Conservation (phyloP, 2,329 filamentous ascomycete genomes). For the Pseudogymnoascus sp. region DNA sequence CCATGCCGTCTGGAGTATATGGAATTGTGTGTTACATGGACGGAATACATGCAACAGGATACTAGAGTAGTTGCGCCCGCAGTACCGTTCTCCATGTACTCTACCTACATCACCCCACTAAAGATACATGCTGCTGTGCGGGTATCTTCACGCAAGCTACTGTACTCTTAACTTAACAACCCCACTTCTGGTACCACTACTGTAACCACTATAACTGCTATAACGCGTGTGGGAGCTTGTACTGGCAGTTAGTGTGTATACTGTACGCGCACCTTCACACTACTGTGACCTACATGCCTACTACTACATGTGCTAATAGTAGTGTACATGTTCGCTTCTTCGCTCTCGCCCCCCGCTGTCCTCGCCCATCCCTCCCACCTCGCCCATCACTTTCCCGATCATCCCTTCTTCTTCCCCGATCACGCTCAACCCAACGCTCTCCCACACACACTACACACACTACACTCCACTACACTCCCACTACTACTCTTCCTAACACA, state of each 20-base stretch:
- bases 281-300: too few species aligned
- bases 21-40: not conserved
- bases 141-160: not conserved
- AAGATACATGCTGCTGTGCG: not conserved
- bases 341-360: not conserved
- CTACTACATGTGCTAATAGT: too few species aligned
- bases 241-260: too few species aligned
- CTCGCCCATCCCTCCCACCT: not conserved
- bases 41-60: too few species aligned
- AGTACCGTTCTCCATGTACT: not conserved
- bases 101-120: not conserved
- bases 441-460: not conserved
- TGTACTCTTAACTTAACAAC: not conserved
- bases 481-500: too few species aligned
- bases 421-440: not conserved
- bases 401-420: not conserved
- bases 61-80: not conserved
- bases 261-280: not conserved
- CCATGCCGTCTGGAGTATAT: not conserved
- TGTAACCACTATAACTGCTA: not conserved
- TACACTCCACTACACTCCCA: too few species aligned
- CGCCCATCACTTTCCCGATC: not conserved
- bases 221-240: not conserved
- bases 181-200: not conserved
- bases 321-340: not conserved